A percentile compares a stretch with the other conserved stretches of the same genome.
Conservation (phyloP, 352 stramenopile species). For the Elongisporangium prolatum region DNA sequence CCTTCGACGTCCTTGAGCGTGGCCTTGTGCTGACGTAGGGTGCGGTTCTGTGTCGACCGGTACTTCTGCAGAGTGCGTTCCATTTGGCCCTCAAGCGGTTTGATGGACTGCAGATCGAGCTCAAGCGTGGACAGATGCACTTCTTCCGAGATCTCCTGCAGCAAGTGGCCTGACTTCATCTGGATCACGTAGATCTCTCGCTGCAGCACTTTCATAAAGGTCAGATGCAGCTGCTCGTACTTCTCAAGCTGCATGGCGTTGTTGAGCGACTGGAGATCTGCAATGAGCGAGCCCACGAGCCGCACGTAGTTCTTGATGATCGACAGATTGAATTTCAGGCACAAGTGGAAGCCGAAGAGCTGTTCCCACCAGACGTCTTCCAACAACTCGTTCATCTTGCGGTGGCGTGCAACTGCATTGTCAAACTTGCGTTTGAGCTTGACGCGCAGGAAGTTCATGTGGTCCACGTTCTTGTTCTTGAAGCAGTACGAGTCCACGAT, state of each 20-base stretch:
- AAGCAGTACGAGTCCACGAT: slow-evolving; percentile 86
- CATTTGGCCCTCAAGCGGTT: slow-evolving; percentile 57
- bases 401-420: slow-evolving; percentile 32
- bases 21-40: slow-evolving; percentile 45
- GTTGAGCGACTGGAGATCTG: slow-evolving; percentile 63
- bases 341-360: slow-evolving; percentile 56
- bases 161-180: slow-evolving; percentile 49
- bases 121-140: slow-evolving; percentile 48
- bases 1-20: slow-evolving; percentile 66
- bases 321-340: slow-evolving; percentile 69
- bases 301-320: slow-evolving; percentile 64
- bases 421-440: slow-evolving; percentile 77
- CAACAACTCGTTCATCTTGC: slow-evolving; percentile 53
- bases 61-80: slow-evolving; percentile 62
- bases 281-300: slow-evolving; percentile 58
- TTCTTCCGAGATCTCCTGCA: slow-evolving; percentile 64
- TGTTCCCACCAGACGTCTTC: slow-evolving; percentile 84
- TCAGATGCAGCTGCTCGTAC: slow-evolving; percentile 66
- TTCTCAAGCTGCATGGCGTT: slow-evolving; percentile 78
- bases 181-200: slow-evolving; percentile 81
- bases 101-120: slow-evolving; percentile 42
- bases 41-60: slow-evolving; percentile 47
- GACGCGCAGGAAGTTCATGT: slow-evolving; percentile 78
- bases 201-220: slow-evolving; percentile 76
- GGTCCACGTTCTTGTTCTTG: slow-evolving; percentile 82